Evolutionary conservation across 2,329 filamentous ascomycete genomes (phyloP).

Genomic region (Aspergillus persii): DNA sequence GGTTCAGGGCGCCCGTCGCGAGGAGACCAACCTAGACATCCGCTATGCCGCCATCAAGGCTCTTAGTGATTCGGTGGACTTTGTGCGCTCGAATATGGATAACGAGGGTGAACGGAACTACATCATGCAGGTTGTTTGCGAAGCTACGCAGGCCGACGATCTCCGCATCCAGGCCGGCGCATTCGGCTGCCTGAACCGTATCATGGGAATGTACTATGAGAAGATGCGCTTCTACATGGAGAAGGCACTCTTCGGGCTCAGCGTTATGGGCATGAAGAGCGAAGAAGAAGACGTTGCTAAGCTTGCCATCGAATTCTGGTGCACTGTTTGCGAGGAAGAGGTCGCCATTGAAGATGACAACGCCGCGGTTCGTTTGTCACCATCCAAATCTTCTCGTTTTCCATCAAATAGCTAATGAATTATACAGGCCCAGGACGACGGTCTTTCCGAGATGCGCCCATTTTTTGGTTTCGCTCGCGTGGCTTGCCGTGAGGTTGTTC

Average conservation of each 20-base stretch:
- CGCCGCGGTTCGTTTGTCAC: slow-evolving; percentile 57
- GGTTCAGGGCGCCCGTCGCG: slow-evolving; percentile 94
- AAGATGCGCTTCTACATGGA: slow-evolving; percentile 99
- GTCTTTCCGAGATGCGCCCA: slow-evolving; percentile 77
- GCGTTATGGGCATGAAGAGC: slow-evolving; percentile 97
- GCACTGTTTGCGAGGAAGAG: slow-evolving; percentile 99
- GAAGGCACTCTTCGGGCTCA: slow-evolving; percentile 96
- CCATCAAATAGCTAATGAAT: slow-evolving; percentile 4
- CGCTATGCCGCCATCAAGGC: slow-evolving; percentile 90
- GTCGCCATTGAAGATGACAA: slow-evolving; percentile 98
- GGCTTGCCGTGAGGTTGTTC: slow-evolving; percentile 89
- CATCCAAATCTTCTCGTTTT: background rate
- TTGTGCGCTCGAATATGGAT: slow-evolving; percentile 97
- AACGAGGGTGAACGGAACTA: slow-evolving; percentile 99
- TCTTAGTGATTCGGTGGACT: slow-evolving; percentile 93
- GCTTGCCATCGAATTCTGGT: slow-evolving; percentile 98
- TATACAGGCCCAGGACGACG: slow-evolving; percentile 61
- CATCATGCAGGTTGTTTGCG: slow-evolving; percentile 99
- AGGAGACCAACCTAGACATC: slow-evolving; percentile 88
- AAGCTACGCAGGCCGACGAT: slow-evolving; percentile 93
- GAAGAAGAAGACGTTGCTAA: slow-evolving; percentile 97
- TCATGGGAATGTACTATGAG: slow-evolving; percentile 98
- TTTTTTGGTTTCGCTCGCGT: slow-evolving; percentile 96
- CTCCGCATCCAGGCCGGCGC: slow-evolving; percentile 89
- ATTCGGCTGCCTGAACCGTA: slow-evolving; percentile 95